Evolutionary conservation across 139 green algal species (phyloP).

Genomic region (Astrephomene gubernaculifera): DNA sequence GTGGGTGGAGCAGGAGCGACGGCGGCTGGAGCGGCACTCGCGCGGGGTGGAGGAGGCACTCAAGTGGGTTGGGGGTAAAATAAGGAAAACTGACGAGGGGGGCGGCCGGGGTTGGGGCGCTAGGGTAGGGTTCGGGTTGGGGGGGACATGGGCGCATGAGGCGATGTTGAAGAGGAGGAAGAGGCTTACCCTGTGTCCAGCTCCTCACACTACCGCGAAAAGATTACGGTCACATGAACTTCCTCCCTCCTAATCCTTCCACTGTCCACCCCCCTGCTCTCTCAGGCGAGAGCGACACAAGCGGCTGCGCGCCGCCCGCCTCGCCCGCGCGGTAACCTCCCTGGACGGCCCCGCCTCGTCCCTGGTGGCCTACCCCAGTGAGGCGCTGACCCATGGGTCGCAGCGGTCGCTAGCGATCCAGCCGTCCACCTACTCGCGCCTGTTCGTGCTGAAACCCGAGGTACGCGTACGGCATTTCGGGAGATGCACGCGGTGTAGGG

Average conservation of each 20-base stretch:
- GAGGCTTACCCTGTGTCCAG: too few relatives aligned
- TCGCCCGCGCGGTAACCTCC: slow-evolving; percentile 37
- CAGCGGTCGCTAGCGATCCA: not conserved
- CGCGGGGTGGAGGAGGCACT: slow-evolving; percentile 46
- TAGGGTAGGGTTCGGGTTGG: too few relatives aligned
- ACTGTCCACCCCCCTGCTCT: not conserved
- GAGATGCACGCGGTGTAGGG: too few relatives aligned
- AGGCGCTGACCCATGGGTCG: not conserved
- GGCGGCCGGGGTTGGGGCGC: too few relatives aligned
- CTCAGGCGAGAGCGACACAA: slow-evolving; percentile 50
- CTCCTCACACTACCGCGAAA: too few relatives aligned
- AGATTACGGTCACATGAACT: too few relatives aligned
- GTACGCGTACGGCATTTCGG: too few relatives aligned
- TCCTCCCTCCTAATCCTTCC: too few relatives aligned
- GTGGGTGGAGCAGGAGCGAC: slow-evolving; percentile 43
- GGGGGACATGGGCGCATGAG: too few relatives aligned
- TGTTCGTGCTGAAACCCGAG: slow-evolving; percentile 22
- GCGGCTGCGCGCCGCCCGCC: slow-evolving; percentile 37
- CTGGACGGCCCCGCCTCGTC: slow-evolving; percentile 17
- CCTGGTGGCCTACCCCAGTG: not conserved
- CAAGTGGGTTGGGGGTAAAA: slow-evolving; percentile 36
- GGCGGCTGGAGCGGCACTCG: slow-evolving; percentile 27
- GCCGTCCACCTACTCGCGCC: slow-evolving; percentile 1
- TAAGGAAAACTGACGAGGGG: too few relatives aligned
- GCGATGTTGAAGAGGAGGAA: too few relatives aligned